phyloP scores from a whole-genome alignment of 208 protist species.

The Trypanosoma lewisi region DNA sequence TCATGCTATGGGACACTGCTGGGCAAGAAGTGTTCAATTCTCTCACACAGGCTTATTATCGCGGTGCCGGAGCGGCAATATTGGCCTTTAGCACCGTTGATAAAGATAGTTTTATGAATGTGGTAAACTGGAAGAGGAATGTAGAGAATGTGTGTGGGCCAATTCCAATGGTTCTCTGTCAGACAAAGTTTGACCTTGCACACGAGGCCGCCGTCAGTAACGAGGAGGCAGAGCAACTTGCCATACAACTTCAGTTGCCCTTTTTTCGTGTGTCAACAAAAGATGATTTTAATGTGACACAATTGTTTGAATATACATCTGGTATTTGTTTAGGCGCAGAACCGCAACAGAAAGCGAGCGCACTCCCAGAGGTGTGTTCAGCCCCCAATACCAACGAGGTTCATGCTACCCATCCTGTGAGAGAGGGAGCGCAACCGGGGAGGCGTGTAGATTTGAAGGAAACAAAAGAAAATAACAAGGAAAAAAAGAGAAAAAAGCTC shows the following conservation, averaged over 20 bases:
- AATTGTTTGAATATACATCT: constrained; percentile 86
- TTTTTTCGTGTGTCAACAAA: constrained; percentile 92
- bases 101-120: constrained; percentile 81
- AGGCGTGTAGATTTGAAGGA: constrained; percentile 21
- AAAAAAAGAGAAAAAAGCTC: constrained; percentile 38
- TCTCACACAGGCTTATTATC: constrained; percentile 93
- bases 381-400: not conserved
- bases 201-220: constrained; percentile 75
- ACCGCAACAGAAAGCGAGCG: not conserved
- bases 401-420: not conserved
- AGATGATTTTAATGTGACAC: constrained; percentile 92
- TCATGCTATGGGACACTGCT: constrained; percentile 95
- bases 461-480: constrained; percentile 19
- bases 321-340: constrained; percentile 47
- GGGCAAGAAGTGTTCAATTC: constrained; percentile 93
- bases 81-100: constrained; percentile 91
- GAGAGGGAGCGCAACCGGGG: not conserved
- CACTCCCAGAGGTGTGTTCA: not conserved
- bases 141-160: constrained; percentile 79
- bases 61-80: constrained; percentile 80
- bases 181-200: constrained; percentile 93
- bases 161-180: constrained; percentile 91
- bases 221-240: constrained; percentile 86
- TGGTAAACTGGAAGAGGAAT: constrained; percentile 85
- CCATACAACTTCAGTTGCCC: constrained; percentile 71